A percentile compares a stretch with the other conserved stretches of the same genome.
Conservation (phyloP, 2,329 filamentous ascomycete species). For the Monilinia fructicola region DNA sequence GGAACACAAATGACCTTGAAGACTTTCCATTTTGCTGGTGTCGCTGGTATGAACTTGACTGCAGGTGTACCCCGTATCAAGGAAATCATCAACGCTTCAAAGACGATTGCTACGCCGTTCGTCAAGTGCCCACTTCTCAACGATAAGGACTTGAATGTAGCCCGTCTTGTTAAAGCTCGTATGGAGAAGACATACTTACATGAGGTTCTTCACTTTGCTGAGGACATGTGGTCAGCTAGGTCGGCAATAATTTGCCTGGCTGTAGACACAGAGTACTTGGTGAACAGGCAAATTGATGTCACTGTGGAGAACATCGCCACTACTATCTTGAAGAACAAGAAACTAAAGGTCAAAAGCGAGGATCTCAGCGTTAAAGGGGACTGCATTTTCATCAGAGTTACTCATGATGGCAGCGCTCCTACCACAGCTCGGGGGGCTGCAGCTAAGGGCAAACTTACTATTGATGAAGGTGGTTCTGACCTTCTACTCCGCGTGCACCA, state of each 20-base stretch:
- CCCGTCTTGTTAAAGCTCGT: conserved; percentile 86
- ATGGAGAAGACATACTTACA: conserved; percentile 93
- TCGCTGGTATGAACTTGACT: conserved; percentile 98
- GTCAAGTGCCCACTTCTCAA: conserved; percentile 85
- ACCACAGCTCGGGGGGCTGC: conserved; percentile 30
- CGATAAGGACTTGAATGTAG: conserved; percentile 70
- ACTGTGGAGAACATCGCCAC: conserved; percentile 68
- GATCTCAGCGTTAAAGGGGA: conserved; percentile 63
- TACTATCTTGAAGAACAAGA: conserved; percentile 77
- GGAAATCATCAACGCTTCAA: conserved; percentile 99
- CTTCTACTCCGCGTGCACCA: conserved; percentile 79
- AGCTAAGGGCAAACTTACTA: conserved; percentile 35
- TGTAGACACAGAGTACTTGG: conserved; percentile 76
- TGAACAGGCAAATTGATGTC: conserved; percentile 79
- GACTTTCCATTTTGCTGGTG: conserved; percentile 99
- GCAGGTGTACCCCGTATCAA: conserved; percentile 99
- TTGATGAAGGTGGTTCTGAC: conserved; percentile 57
- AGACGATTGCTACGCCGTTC: conserved; percentile 88
- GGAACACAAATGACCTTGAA: conserved; percentile 99
- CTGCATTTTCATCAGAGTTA: conserved; percentile 71
- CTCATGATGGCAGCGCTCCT: conserved; percentile 51
- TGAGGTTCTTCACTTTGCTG: conserved; percentile 77
- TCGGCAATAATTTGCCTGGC: conserved; percentile 76
- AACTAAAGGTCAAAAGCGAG: conserved; percentile 69
- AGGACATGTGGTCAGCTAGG: conserved; percentile 82